Evolutionary conservation across 441 rosid species (phyloP), one percentile per base, ranked within the genome.

Genomic region (Macaranga tanarius): DNA sequence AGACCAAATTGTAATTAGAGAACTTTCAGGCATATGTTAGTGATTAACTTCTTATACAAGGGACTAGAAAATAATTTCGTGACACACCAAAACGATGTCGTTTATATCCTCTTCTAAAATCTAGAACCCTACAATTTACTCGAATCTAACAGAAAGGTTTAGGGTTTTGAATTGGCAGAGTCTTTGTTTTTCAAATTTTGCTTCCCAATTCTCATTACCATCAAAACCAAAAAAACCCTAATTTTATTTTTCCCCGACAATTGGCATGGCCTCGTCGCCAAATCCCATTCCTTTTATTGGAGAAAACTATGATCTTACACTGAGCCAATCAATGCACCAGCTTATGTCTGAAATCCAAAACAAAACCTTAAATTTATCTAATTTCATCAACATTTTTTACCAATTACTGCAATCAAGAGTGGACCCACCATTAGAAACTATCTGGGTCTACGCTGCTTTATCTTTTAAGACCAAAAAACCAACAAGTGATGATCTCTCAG

Each of bases 391-490:
- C 56, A 25, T 70, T 10, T 84, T 84, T 75, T 70, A 77, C 72
- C 63, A 76, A 44, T 80, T 88, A 56, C 78, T 73, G 83, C 88
- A 84, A 78, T 73, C 89, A 1, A 79, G 76, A 71, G 23, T 77
- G 19, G 86, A 88, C 76, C 87, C 90, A 50, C 83, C 85, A 55
- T 76, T 84, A 8, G 87, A 76, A 64, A 77, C 92, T 22, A 83
- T 88, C 72, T 88, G 89, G 88, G 80, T 76, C 10, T 84, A 76
- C 81, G 63, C 79, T 59, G 85, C 83, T 66, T 70, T 88, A 67
- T 61, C 78, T 16, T 82, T 75, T 70, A 77, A 79, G 54, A 56
- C 60, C 69, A 82, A 67, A 22, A 67, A 66, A 44, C 38, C 70
- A 57, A 34, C 55, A 59, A 67, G 50, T 22, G 76, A 74, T 44